Evolutionary conservation across 192 early-diverging fungal genomes (phyloP).

Genomic region (Spizellomyces punctatus): DNA sequence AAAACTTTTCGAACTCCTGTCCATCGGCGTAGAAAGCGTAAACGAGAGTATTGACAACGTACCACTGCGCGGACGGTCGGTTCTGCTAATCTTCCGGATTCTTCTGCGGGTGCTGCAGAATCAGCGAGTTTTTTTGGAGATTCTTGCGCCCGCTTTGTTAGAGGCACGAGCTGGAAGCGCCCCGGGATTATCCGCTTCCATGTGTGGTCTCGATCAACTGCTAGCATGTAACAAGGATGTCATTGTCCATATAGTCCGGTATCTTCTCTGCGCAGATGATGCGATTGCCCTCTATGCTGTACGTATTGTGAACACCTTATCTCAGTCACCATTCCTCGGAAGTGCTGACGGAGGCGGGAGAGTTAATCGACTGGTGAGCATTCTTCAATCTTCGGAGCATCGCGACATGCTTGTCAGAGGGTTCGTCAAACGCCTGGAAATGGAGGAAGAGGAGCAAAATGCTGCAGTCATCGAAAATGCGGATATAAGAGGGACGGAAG

Average conservation of each 20-base stretch:
- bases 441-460: slow-evolving; percentile 54
- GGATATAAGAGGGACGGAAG: too few relatives aligned
- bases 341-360: slow-evolving; percentile 43
- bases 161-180: slow-evolving; percentile 31
- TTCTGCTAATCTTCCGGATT: slow-evolving; percentile 42
- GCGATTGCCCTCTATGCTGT: slow-evolving; percentile 75
- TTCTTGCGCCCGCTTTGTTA: slow-evolving; percentile 60
- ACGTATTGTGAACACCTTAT: slow-evolving; percentile 70
- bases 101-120: slow-evolving; percentile 58
- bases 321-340: slow-evolving; percentile 72
- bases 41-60: slow-evolving; percentile 41
- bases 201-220: slow-evolving; percentile 79
- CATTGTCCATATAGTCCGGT: slow-evolving; percentile 74
- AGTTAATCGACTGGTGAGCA: slow-evolving; percentile 73
- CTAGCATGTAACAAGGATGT: slow-evolving; percentile 69
- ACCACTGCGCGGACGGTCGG: slow-evolving; percentile 25
- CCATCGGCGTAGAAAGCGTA: slow-evolving; percentile 60
- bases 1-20: slow-evolving; percentile 71
- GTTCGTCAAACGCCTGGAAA: slow-evolving; percentile 75
- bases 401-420: slow-evolving; percentile 74
- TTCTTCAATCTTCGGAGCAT: slow-evolving; percentile 65
- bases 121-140: slow-evolving; percentile 75
- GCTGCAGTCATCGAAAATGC: too few relatives aligned
- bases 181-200: slow-evolving; percentile 51
- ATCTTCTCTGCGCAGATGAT: slow-evolving; percentile 63